Conservation (phyloP, 495 filamentous ascomycete species). For the Cladorrhinum samala region DNA sequence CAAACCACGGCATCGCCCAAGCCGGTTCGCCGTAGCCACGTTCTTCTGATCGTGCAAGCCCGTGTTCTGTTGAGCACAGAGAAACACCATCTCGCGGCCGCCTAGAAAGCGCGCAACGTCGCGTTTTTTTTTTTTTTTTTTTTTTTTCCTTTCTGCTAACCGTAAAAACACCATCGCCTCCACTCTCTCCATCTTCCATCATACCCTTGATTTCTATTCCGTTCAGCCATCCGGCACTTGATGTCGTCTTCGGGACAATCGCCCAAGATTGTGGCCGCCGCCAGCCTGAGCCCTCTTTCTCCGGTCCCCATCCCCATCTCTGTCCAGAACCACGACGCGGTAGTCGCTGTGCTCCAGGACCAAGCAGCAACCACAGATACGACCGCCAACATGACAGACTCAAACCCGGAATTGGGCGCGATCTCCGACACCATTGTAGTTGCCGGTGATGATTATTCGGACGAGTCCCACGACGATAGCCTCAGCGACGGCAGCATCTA, state of each 20-base stretch:
- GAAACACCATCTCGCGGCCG: background rate
- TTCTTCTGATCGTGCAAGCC: background rate
- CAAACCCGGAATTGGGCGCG: slow-evolving; percentile 7
- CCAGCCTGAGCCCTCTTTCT: slow-evolving; percentile 32
- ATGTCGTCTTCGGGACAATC: slow-evolving; percentile 29
- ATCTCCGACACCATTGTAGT: slow-evolving; percentile 29
- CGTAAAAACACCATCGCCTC: background rate
- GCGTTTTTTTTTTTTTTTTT: too few species aligned
- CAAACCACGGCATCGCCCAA: too few species aligned
- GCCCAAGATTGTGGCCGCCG: slow-evolving; percentile 31
- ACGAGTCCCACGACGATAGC: slow-evolving; percentile 22
- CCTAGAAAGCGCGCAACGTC: background rate
- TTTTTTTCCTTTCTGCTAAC: background rate
- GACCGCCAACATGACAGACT: slow-evolving; percentile 10
- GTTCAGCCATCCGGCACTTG: slow-evolving; percentile 11
- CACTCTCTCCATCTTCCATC: background rate
- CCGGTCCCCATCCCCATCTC: slow-evolving; percentile 16
- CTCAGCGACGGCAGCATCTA: slow-evolving; percentile 28
- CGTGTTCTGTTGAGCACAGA: too few species aligned
- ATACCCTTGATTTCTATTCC: background rate
- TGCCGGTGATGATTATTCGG: slow-evolving; percentile 21
- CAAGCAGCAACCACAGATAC: slow-evolving; percentile 22
- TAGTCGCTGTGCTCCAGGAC: slow-evolving; percentile 35
- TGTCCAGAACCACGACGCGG: slow-evolving; percentile 25
- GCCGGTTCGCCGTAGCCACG: background rate